These are phyloP conservation scores for Cerioporus squamosus DNA, from an alignment of 1,284 basidiomycete genomes.

Conservation along the genomic window DNA sequence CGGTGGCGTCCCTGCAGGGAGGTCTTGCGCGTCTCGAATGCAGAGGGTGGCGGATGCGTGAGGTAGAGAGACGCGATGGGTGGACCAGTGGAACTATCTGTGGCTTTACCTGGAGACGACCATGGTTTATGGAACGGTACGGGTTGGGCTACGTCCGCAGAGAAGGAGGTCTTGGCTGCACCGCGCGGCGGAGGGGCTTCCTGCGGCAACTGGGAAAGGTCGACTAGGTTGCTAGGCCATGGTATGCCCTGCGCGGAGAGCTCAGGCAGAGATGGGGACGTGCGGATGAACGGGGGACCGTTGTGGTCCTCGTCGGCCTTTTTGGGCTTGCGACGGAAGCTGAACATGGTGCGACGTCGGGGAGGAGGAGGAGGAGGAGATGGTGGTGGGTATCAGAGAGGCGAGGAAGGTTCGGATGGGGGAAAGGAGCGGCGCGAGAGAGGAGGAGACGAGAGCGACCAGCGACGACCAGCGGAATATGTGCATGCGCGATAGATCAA, in stretches of 20 bases:
- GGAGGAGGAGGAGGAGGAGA: not conserved
- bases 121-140: slow-evolving; percentile 83
- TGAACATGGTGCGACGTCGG: slow-evolving; percentile 58
- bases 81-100: slow-evolving; percentile 36
- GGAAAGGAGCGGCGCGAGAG: slow-evolving; percentile 14
- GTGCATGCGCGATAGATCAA: slow-evolving; percentile 14
- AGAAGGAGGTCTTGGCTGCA: slow-evolving; percentile 68
- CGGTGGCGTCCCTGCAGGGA: slow-evolving; percentile 41
- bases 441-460: slow-evolving; percentile 24
- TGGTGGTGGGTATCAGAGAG: not conserved
- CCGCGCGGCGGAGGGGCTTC: slow-evolving; percentile 52
- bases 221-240: slow-evolving; percentile 81
- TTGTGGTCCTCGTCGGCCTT: slow-evolving; percentile 43
- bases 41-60: slow-evolving; percentile 59
- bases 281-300: slow-evolving; percentile 50
- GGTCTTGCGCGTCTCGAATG: slow-evolving; percentile 56
- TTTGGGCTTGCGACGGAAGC: slow-evolving; percentile 66
- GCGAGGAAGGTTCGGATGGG: not conserved
- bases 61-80: slow-evolving; percentile 73
- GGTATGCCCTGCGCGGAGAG: slow-evolving; percentile 72
- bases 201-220: slow-evolving; percentile 63
- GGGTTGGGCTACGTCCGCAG: slow-evolving; percentile 49
- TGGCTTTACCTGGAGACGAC: slow-evolving; percentile 48
- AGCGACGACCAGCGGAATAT: slow-evolving; percentile 21
- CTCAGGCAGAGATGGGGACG: slow-evolving; percentile 77